Percentiles rank a stretch among this genome's conserved stretches.
These are phyloP conservation scores for Ottelia alismoides DNA, from an alignment of 106 monocot genomes.

Conservation along the genomic window DNA sequence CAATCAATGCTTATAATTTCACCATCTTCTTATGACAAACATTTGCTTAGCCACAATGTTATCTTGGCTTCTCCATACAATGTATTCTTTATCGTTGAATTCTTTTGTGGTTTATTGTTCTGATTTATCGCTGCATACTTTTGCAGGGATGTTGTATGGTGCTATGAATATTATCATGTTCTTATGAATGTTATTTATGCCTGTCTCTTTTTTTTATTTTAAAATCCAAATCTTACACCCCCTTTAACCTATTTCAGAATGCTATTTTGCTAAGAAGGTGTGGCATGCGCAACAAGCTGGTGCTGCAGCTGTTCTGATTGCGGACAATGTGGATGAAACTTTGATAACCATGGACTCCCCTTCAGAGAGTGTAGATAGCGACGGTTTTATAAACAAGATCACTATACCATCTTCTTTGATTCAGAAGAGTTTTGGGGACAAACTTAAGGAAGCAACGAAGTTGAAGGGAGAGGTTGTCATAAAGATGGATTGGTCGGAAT, in stretches of 20 bases:
- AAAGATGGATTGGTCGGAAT: conserved; percentile 24
- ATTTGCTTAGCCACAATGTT: too few species aligned
- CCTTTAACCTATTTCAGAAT: conserved; percentile 10
- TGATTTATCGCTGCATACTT: too few species aligned
- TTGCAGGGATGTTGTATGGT: too few species aligned
- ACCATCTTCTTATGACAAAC: too few species aligned
- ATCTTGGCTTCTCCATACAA: too few species aligned
- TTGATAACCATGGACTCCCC: conserved; percentile 25
- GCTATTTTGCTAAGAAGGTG: conserved; percentile 21
- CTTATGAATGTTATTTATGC: too few species aligned
- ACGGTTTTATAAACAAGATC: conserved; percentile 10
- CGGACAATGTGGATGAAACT: conserved; percentile 16
- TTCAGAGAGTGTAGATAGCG: conserved; percentile 2
- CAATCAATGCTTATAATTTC: too few species aligned
- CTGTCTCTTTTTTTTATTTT: too few species aligned
- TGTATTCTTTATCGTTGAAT: too few species aligned
- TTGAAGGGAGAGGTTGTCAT: conserved; percentile 7
- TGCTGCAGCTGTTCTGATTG: conserved; percentile 15
- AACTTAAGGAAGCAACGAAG: conserved; percentile 11
- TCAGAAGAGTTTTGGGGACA: conserved; percentile 4
- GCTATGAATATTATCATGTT: too few species aligned
- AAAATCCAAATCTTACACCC: conserved; percentile 26
- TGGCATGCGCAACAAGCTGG: conserved; percentile 19
- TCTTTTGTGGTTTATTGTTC: too few species aligned
- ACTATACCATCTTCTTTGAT: conserved; percentile 18